Evolutionary conservation across 139 green algal species (phyloP), one percentile per base, ranked within the genome.

Genomic region (Volvox reticuliferus): DNA sequence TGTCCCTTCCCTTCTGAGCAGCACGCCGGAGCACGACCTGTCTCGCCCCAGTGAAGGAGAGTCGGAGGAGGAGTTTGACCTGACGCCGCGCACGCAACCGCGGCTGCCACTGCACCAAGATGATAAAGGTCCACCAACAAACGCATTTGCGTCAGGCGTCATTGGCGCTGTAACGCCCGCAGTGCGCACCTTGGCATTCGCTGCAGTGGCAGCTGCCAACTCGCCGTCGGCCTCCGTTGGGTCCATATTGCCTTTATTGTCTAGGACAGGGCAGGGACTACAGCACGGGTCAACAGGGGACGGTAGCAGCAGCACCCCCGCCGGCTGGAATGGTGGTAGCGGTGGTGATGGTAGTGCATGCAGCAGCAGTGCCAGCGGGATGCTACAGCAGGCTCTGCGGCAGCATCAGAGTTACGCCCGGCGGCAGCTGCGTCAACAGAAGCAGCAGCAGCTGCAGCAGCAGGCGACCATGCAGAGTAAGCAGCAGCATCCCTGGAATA

Each of bases 301-400:
- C 18, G 36, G 36, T 24, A 24, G 24, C 78, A 84, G 78, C 78
- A 67, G 36, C 78, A 17, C 22, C 78, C 32, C 33, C 33, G 33
- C 26, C 32, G 3, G 21, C 44, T 18, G 36, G 33, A 26, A 24
- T 12, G 83, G 35, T 3, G 26, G 35, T 6, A 30, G 14, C 24
- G 67, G 35, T 33, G 33, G 5, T 18, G 36, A 12, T 37, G 26
- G 26, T 28, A n/a, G 36, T 28, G 14, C 13, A 36, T 26, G 63
- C 63, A 35, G 82, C 82, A 88, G 32, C 82, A 18, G 63, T 32
- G 79, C 79, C 3, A 86, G 79, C 50, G 79, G 79, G 16, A 76
- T 73, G 81, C 81, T 87, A 63, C 81, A 87, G 81, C 81, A 87
- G 81, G 62, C 61, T 12, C 62, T 87, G 30, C 12, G 28, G 81